phyloP scores from a whole-genome alignment of 352 stramenopile species.

The Phytophthora pinifolia region DNA sequence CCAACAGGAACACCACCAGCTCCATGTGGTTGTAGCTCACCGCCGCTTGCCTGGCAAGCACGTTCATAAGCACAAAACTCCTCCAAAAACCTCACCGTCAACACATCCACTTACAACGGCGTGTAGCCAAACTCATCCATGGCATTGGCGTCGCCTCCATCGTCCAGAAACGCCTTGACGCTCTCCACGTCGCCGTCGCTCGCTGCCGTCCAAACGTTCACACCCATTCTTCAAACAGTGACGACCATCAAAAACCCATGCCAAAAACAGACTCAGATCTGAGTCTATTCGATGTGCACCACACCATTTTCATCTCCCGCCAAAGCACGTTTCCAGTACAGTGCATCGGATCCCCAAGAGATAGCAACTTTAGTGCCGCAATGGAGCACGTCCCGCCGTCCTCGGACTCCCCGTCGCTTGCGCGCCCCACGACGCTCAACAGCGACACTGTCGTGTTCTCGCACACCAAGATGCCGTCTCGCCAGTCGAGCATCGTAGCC shows the following conservation, averaged over 20 bases:
- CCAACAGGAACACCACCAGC: slow-evolving; percentile 49
- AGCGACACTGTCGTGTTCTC: slow-evolving; percentile 71
- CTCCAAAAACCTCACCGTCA: slow-evolving; percentile 21
- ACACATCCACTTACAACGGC: slow-evolving; percentile 43
- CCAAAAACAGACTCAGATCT: too few species aligned
- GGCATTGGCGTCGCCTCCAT: slow-evolving; percentile 45
- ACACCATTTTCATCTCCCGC: background rate
- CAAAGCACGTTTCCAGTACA: background rate
- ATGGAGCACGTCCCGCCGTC: slow-evolving; percentile 13
- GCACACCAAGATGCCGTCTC: slow-evolving; percentile 50
- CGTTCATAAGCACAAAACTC: background rate
- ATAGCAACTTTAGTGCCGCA: background rate
- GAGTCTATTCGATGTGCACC: background rate
- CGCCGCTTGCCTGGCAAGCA: slow-evolving; percentile 46
- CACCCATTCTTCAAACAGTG: slow-evolving; percentile 11
- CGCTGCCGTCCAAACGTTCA: slow-evolving; percentile 64
- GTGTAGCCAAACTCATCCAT: slow-evolving; percentile 76
- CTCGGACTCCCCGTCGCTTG: background rate
- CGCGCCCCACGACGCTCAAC: slow-evolving; percentile 20
- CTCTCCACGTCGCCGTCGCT: slow-evolving; percentile 62
- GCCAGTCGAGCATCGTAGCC: slow-evolving; percentile 30
- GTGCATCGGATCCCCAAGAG: slow-evolving; percentile 8
- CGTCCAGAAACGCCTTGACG: slow-evolving; percentile 48
- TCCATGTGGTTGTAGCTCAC: slow-evolving; percentile 75
- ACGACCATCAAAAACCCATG: too few species aligned